These are phyloP conservation scores for Neofusicoccum kwambonambiense DNA, from an alignment of 2,329 filamentous ascomycete species.

Conservation along the genomic window DNA sequence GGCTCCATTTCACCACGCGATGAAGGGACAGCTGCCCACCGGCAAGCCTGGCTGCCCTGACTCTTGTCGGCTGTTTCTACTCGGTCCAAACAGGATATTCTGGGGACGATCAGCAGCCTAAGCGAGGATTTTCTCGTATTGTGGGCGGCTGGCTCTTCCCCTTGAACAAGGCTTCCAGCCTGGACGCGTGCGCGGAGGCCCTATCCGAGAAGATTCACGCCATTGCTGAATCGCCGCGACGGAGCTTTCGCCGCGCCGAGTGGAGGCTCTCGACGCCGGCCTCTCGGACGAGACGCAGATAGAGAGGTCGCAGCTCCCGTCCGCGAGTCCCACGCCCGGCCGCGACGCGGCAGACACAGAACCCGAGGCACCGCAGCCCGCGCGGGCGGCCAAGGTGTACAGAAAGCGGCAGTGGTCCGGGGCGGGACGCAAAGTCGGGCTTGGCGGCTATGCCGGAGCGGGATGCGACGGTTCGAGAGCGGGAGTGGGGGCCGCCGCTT, in stretches of 20 bases:
- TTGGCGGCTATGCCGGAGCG: neutral
- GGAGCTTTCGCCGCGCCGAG: neutral
- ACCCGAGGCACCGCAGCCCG: too few species aligned
- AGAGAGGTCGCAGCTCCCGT: neutral
- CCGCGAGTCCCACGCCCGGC: too few species aligned
- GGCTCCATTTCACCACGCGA: neutral
- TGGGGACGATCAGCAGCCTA: neutral
- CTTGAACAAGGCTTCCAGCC: neutral
- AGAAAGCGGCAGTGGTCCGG: neutral
- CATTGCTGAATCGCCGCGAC: neutral
- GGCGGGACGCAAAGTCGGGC: neutral
- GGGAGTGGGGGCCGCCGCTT: neutral
- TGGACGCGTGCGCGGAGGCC: too few species aligned
- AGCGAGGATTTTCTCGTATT: neutral
- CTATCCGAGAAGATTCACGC: neutral
- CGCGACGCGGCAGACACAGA: too few species aligned
- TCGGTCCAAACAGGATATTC: neutral
- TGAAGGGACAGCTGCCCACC: neutral
- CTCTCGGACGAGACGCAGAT: neutral
- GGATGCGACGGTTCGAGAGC: neutral
- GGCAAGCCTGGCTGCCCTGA: neutral
- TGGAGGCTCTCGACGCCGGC: neutral
- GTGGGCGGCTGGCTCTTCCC: neutral
- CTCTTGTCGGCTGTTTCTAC: slow-evolving; percentile 2
- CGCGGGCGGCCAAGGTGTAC: neutral